Percentiles rank a stretch among this genome's conserved stretches.
phyloP scores from a whole-genome alignment of 2,329 filamentous ascomycete species.

The Davidsoniella neocaledoniae region DNA sequence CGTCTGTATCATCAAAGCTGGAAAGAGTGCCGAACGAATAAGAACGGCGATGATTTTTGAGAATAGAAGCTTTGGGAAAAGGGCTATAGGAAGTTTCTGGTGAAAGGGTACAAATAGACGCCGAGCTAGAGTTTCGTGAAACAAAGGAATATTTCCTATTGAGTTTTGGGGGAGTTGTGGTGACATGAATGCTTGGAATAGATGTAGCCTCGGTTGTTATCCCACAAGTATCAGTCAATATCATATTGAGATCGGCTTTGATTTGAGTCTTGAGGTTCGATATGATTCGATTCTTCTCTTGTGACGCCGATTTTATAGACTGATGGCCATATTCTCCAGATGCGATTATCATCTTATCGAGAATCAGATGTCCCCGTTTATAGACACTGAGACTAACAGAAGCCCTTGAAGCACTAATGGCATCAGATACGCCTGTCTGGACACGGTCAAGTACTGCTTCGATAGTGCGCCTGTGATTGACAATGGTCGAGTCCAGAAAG shows the following conservation, averaged over 20 bases:
- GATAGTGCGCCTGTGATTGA: conserved; percentile 27
- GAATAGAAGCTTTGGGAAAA: neutral
- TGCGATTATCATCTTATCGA: conserved; percentile 32
- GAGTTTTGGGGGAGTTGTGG: neutral
- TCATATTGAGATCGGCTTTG: conserved; percentile 29
- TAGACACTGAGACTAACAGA: conserved; percentile 30
- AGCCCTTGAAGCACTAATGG: conserved; percentile 29
- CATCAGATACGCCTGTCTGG: conserved; percentile 32
- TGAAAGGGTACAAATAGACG: conserved; percentile 1
- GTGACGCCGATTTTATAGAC: conserved; percentile 13
- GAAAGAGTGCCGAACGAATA: conserved; percentile 7
- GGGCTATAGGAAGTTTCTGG: conserved; percentile 3
- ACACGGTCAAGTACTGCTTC: conserved; percentile 34
- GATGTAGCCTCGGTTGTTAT: conserved; percentile 19
- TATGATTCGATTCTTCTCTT: conserved; percentile 23
- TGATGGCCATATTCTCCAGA: conserved; percentile 20
- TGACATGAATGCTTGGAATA: conserved; percentile 17
- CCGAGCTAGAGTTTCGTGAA: conserved; percentile 1
- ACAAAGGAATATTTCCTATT: conserved; percentile 1
- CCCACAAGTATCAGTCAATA: conserved; percentile 35
- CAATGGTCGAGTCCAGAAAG: conserved; percentile 24
- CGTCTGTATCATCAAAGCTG: conserved; percentile 12
- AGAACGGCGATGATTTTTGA: conserved; percentile 5
- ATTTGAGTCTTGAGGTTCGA: conserved; percentile 28
- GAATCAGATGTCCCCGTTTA: conserved; percentile 35